phyloP scores from a whole-genome alignment of 192 early-diverging fungal species.

The Entophlyctis luteolus region DNA sequence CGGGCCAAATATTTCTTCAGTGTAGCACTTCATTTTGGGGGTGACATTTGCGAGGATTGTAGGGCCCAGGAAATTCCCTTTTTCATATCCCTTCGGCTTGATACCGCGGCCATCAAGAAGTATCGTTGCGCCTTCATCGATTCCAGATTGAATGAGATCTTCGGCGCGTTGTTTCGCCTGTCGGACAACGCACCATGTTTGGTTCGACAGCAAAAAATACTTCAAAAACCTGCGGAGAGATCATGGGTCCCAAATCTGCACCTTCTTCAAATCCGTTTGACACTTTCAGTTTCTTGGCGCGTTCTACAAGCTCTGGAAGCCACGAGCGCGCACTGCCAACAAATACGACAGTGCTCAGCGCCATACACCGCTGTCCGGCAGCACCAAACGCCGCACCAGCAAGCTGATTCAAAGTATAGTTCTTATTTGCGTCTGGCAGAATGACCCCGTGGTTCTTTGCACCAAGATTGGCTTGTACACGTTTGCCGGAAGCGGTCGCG shows the following conservation, averaged over 20 bases:
- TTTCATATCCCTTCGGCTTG: conserved; percentile 66
- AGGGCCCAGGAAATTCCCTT: conserved; percentile 94
- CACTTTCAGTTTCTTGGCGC: conserved; percentile 78
- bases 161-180: conserved; percentile 73
- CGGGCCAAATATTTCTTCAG: conserved; percentile 94
- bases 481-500: conserved; percentile 83
- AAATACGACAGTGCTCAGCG: conserved; percentile 85
- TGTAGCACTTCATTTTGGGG: conserved; percentile 81
- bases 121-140: conserved; percentile 81
- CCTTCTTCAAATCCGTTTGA: conserved; percentile 77
- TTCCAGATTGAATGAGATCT: conserved; percentile 71
- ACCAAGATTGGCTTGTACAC: conserved; percentile 93
- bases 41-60: conserved; percentile 77
- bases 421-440: conserved; percentile 90
- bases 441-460: conserved; percentile 98
- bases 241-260: conserved; percentile 89
- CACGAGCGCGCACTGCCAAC: conserved; percentile 81
- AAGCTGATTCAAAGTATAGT: conserved; percentile 88
- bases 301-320: conserved; percentile 85
- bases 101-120: conserved; percentile 84
- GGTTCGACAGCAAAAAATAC: not conserved
- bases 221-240: conserved; percentile 45
- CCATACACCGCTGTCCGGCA: conserved; percentile 98
- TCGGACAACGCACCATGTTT: conserved; percentile 16
- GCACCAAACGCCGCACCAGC: conserved; percentile 94